Percentiles rank a stretch among this genome's conserved stretches.
These are phyloP conservation scores for Tolypocladium pustulatum DNA, from an alignment of 2,329 filamentous ascomycete genomes.

Conservation along the genomic window DNA sequence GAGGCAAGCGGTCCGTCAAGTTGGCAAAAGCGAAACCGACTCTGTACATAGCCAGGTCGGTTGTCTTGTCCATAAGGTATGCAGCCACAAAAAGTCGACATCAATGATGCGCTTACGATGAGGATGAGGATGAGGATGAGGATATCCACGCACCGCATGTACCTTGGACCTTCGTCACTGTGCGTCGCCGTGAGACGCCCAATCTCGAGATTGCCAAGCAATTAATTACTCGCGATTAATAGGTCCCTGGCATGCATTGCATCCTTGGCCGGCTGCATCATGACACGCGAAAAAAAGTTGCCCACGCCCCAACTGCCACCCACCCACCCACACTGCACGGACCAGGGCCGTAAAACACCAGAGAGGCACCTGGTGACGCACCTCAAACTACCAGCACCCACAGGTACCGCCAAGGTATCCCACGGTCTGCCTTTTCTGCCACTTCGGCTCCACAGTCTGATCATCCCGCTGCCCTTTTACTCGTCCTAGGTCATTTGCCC, in stretches of 20 bases:
- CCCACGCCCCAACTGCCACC: not conserved
- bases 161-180: not conserved
- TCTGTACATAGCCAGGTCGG: too few species aligned
- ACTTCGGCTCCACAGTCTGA: not conserved
- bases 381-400: too few species aligned
- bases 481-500: not conserved
- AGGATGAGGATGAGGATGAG: not conserved
- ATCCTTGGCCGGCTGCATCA: not conserved
- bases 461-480: not conserved
- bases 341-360: not conserved
- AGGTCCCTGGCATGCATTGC: not conserved
- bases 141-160: not conserved
- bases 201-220: not conserved
- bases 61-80: too few species aligned
- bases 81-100: not conserved
- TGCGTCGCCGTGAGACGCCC: not conserved
- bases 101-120: not conserved
- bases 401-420: not conserved
- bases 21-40: too few species aligned
- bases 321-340: not conserved
- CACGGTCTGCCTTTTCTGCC: not conserved
- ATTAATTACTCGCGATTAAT: not conserved
- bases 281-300: not conserved
- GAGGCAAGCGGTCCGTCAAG: too few species aligned
- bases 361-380: not conserved